Conservation (phyloP, 2,329 filamentous ascomycete species). For the Aspergillus cejpii region DNA sequence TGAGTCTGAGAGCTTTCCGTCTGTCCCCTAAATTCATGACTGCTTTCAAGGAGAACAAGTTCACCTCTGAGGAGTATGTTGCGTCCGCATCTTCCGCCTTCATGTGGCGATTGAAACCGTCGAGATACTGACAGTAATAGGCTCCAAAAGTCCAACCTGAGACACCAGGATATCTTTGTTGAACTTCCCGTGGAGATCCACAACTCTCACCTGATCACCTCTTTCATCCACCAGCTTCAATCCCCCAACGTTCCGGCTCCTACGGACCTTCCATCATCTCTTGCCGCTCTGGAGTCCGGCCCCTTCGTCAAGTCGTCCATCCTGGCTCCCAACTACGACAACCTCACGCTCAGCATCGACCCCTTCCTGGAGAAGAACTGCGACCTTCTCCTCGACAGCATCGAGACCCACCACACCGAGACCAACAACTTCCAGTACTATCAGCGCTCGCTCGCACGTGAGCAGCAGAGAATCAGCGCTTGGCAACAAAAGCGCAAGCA, state of each 20-base stretch:
- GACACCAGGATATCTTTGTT: slow-evolving; percentile 86
- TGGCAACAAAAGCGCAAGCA: slow-evolving; percentile 97
- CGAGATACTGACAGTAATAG: slow-evolving; percentile 44
- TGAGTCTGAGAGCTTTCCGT: slow-evolving; percentile 86
- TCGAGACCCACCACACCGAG: slow-evolving; percentile 96
- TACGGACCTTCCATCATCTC: slow-evolving; percentile 68
- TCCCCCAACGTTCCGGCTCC: slow-evolving; percentile 57
- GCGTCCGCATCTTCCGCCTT: neutral
- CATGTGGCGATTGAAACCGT: neutral
- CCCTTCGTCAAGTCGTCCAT: slow-evolving; percentile 53
- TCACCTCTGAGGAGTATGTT: slow-evolving; percentile 84
- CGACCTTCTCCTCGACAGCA: slow-evolving; percentile 90
- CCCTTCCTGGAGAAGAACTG: slow-evolving; percentile 98
- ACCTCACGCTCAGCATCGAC: slow-evolving; percentile 87
- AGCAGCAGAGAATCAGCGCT: slow-evolving; percentile 91
- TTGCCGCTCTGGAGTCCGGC: slow-evolving; percentile 68
- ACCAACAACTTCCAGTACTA: slow-evolving; percentile 99
- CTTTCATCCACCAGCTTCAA: slow-evolving; percentile 89
- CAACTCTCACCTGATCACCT: slow-evolving; percentile 95
- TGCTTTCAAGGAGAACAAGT: slow-evolving; percentile 94
- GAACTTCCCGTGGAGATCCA: slow-evolving; percentile 86
- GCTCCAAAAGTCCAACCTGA: slow-evolving; percentile 87
- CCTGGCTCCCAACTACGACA: slow-evolving; percentile 81
- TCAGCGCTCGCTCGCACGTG: slow-evolving; percentile 83
- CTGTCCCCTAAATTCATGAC: slow-evolving; percentile 81